Conservation (phyloP, 2,329 filamentous ascomycete genomes). For the Hymenoscyphus fraxineus region DNA sequence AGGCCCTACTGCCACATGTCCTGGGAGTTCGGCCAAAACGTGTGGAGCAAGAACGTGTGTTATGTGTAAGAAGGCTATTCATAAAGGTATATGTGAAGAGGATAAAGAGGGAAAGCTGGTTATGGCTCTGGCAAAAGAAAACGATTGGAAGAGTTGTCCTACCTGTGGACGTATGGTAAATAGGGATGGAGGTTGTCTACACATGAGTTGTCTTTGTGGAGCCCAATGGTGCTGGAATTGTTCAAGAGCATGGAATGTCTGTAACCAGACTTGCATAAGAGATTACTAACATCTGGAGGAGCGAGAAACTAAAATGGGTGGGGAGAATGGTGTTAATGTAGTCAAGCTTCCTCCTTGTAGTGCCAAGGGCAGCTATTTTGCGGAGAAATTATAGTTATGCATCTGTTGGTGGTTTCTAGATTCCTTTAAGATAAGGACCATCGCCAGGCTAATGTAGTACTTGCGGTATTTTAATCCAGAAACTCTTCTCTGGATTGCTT, state of each 20-base stretch:
- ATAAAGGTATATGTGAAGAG: constrained; percentile 29
- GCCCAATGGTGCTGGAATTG: constrained; percentile 32
- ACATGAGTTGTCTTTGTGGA: constrained; percentile 33
- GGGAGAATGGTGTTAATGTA: background rate
- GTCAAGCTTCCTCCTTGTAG: too few relatives aligned
- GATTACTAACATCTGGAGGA: background rate
- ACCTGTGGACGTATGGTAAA: constrained; percentile 29
- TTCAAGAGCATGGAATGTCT: background rate
- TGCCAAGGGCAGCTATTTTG: too few relatives aligned
- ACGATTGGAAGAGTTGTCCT: constrained; percentile 31
- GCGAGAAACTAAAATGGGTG: background rate
- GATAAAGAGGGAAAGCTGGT: constrained; percentile 27
- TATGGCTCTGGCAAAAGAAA: constrained; percentile 23
- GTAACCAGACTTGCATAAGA: background rate
- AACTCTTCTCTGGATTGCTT: too few relatives aligned
- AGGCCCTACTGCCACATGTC: constrained; percentile 24
- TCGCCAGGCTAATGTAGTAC: too few relatives aligned
- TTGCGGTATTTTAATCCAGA: too few relatives aligned
- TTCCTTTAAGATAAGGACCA: too few relatives aligned
- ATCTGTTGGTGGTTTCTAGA: too few relatives aligned
- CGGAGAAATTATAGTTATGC: too few relatives aligned
- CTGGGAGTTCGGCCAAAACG: background rate
- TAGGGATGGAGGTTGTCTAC: constrained; percentile 30
- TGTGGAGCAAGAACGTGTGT: constrained; percentile 27
- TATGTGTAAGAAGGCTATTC: constrained; percentile 23